phyloP scores from a whole-genome alignment of 352 stramenopile genomes.

The Phytophthora pistaciae region DNA sequence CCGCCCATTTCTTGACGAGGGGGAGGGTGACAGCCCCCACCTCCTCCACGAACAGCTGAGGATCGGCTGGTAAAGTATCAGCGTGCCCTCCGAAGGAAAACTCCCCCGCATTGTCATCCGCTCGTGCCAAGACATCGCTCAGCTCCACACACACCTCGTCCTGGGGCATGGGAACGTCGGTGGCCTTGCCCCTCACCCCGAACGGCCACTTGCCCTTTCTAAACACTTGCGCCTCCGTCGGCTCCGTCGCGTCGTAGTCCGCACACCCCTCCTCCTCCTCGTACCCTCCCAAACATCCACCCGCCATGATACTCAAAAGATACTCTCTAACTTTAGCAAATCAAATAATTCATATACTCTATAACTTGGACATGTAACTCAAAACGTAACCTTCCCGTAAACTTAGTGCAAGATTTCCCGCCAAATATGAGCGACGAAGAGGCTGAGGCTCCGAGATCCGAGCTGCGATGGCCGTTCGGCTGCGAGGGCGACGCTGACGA shows the following conservation, averaged over 20 bases:
- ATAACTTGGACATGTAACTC: not conserved
- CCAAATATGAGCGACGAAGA: not conserved
- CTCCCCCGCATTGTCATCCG: no score
- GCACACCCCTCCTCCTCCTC: not conserved
- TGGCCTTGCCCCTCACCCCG: no score
- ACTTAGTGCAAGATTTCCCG: not conserved
- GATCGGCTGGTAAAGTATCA: not conserved
- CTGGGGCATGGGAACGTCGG: no score
- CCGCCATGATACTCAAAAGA: not conserved
- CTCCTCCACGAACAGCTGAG: not conserved
- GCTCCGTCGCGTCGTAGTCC: no score
- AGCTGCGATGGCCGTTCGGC: not conserved
- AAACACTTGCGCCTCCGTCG: no score
- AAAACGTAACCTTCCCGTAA: not conserved
- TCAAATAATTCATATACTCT: no score
- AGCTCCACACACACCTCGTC: no score
- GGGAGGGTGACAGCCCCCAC: not conserved
- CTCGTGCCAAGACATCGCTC: no score
- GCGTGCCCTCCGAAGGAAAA: not conserved
- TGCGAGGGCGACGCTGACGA: not conserved
- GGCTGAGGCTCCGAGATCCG: not conserved
- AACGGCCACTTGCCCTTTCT: no score
- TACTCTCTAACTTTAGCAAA: no score
- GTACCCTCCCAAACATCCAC: not conserved
- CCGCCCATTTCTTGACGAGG: not conserved